These are phyloP conservation scores for Fonsecaea nubica DNA, from an alignment of 2,329 filamentous ascomycete genomes.

Conservation along the genomic window DNA sequence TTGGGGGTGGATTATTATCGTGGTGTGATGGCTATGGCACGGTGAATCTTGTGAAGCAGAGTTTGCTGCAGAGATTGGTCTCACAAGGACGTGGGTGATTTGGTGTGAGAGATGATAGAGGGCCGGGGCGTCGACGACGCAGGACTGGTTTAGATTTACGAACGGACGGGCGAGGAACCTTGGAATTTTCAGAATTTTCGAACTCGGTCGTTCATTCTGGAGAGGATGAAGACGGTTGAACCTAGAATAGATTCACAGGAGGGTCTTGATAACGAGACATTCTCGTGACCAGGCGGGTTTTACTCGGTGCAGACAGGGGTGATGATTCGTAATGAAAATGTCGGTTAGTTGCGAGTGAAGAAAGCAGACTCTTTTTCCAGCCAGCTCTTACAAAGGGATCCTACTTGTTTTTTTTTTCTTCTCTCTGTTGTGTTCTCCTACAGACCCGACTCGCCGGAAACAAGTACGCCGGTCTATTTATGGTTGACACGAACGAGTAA, in stretches of 20 bases:
- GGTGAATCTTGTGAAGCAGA: constrained; percentile 37
- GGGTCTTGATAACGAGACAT: neutral
- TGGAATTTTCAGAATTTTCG: neutral
- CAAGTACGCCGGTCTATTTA: too few species aligned
- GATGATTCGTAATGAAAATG: too few species aligned
- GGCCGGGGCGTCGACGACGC: neutral
- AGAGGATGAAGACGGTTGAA: too few species aligned
- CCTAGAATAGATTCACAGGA: neutral
- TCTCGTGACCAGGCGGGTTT: neutral
- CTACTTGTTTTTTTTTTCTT: too few species aligned
- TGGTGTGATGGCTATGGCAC: constrained; percentile 63
- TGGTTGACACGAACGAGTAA: too few species aligned
- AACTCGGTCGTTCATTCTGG: too few species aligned
- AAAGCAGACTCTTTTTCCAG: neutral
- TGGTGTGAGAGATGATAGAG: neutral
- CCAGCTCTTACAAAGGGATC: too few species aligned
- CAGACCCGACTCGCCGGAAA: too few species aligned
- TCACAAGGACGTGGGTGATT: neutral
- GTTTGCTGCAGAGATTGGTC: neutral
- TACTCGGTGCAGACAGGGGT: too few species aligned
- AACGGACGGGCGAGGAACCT: neutral
- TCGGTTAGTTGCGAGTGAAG: too few species aligned
- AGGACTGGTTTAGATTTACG: neutral
- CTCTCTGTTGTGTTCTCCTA: too few species aligned
- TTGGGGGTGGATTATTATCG: constrained; percentile 73